Percentiles rank a stretch among this genome's conserved stretches.
Conservation (phyloP, 2,329 filamentous ascomycete genomes). For the Colletotrichum spaethianum region DNA sequence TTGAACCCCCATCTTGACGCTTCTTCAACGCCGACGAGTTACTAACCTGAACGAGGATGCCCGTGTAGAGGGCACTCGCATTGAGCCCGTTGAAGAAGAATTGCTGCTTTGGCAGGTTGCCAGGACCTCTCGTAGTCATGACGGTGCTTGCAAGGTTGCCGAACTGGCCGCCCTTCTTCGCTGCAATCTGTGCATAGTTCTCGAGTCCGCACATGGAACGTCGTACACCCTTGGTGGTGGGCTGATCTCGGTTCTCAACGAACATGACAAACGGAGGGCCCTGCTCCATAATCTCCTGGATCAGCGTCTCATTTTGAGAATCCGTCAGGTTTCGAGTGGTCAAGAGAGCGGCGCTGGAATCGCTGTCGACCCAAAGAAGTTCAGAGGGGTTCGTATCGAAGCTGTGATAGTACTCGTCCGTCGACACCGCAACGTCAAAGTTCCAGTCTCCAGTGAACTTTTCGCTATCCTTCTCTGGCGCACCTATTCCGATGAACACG, state of each 20-base stretch:
- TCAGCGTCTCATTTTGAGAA: constrained; percentile 62
- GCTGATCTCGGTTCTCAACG: constrained; percentile 73
- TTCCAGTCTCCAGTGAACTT: constrained; percentile 78
- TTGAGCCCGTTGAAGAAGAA: constrained; percentile 88
- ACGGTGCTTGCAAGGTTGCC: constrained; percentile 66
- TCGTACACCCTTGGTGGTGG: constrained; percentile 76
- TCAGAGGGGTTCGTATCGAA: constrained; percentile 69
- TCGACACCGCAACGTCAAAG: constrained; percentile 86
- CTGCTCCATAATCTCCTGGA: constrained; percentile 68
- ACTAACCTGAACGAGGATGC: constrained; percentile 77
- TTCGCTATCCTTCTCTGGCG: constrained; percentile 73
- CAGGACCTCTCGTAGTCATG: constrained; percentile 78
- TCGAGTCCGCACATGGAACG: constrained; percentile 88
- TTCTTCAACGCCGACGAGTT: constrained; percentile 62
- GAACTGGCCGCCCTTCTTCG: constrained; percentile 66
- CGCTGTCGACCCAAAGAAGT: constrained; percentile 87
- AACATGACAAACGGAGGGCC: constrained; percentile 83
- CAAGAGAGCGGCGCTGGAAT: constrained; percentile 83
- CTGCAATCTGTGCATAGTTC: constrained; percentile 74
- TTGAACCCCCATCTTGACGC: constrained; percentile 49
- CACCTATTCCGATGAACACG: constrained; percentile 83
- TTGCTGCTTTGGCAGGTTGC: constrained; percentile 83
- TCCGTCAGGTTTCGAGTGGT: constrained; percentile 81
- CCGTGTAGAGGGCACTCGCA: constrained; percentile 78
- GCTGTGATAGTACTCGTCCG: constrained; percentile 82